These are phyloP conservation scores for Metarhizium anisopliae DNA, from an alignment of 2,329 filamentous ascomycete genomes.

Conservation along the genomic window DNA sequence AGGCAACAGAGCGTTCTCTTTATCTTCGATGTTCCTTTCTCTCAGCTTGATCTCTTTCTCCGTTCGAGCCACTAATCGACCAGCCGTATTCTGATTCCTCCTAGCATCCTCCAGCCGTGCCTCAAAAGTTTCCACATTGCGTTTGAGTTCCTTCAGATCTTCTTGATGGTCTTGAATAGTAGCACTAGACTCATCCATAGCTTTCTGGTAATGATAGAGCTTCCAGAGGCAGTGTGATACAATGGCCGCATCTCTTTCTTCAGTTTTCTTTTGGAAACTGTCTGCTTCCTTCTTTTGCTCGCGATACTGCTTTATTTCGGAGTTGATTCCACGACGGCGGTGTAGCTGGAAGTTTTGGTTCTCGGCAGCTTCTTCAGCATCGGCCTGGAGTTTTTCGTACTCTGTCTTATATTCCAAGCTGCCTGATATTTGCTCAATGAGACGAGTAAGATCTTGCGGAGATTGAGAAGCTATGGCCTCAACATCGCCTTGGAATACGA, in stretches of 20 bases:
- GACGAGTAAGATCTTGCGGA: conserved; percentile 80
- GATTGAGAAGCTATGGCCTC: conserved; percentile 95
- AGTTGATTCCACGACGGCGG: conserved; percentile 86
- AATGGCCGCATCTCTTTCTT: conserved; percentile 83
- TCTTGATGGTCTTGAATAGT: conserved; percentile 92
- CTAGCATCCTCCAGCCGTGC: conserved; percentile 71
- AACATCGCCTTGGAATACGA: conserved; percentile 97
- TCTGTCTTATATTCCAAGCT: conserved; percentile 91
- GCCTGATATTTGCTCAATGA: conserved; percentile 97
- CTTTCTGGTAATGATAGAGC: conserved; percentile 85
- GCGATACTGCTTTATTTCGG: conserved; percentile 94
- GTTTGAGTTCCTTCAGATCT: conserved; percentile 84
- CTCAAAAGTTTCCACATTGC: conserved; percentile 80
- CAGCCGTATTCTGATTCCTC: conserved; percentile 70
- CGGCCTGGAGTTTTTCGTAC: conserved; percentile 82
- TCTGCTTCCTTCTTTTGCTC: conserved; percentile 96
- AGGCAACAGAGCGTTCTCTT: conserved; percentile 76
- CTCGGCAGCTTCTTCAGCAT: conserved; percentile 79
- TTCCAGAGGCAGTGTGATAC: conserved; percentile 96
- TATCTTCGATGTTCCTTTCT: conserved; percentile 79
- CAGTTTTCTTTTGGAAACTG: conserved; percentile 81
- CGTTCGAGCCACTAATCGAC: conserved; percentile 68
- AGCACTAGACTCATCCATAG: conserved; percentile 84
- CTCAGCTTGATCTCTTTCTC: conserved; percentile 79
- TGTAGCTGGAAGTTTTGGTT: conserved; percentile 84